Evolutionary conservation across 805 yeast genomes (phyloP), one percentile per base, ranked within the genome.

Genomic region (Wickerhamiella galacta): DNA sequence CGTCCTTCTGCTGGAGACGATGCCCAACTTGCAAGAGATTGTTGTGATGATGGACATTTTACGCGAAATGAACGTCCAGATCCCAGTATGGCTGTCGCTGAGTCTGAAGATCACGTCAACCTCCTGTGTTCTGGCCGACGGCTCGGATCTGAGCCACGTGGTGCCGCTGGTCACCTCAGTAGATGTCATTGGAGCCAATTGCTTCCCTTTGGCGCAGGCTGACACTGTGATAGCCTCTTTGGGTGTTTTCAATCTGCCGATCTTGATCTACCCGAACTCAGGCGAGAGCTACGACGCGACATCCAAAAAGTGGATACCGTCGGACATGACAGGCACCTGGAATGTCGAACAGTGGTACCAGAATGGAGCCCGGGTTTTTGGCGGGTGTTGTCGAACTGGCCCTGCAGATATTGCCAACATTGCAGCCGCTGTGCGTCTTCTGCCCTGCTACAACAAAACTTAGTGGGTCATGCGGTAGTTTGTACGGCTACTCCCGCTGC

Each of bases 331-430:
- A 25, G 11, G 9, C 20, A 9, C n/a, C 10, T 64, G 77, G 67
- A 52, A 47, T 2, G 41, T 49, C 3, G 53, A 56, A 16, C 62
- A 51, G 14, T 68, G 75, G 68, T 39, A 55, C 15, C 32, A 42
- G 1, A 46, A 48, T 6, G 61, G 63, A 6, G 64, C 64, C 2
- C 60, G 63, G 22, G 60, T 75, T 6, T 56, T 78, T 34, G 90
- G 90, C 6, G 87, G 85, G 2, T 78, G 87, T 51, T 78, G 87
- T 40, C 61, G 81, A 42, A 74, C 81, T 1, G 62, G 70, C 0
- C 82, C 83, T 0, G 42, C 47, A 1, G 70, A 64, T 19, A 61
- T 61, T 30, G 35, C 16, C 11, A 8, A 15, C 2, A 20, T 37
- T 15, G 35, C 40, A 12, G 12, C 30, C 6, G n/a, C 10, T 10